Percentiles rank a stretch among this genome's conserved stretches.
Evolutionary conservation across 306 rosid genomes (phyloP).

Genomic region (Medicago arabica): DNA sequence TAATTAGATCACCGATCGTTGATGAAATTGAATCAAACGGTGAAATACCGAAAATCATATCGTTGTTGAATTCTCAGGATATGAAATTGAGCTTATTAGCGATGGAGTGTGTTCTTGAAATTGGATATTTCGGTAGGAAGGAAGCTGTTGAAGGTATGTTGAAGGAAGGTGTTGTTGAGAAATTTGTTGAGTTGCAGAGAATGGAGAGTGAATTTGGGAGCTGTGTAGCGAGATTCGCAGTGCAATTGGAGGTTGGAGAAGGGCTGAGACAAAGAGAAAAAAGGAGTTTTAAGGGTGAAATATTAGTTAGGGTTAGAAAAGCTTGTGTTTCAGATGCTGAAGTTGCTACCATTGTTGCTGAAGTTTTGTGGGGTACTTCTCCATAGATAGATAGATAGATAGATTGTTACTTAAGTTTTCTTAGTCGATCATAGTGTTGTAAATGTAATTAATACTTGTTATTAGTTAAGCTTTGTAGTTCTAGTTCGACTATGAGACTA

Average conservation of each 20-base stretch:
- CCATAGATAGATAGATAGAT: slow-evolving; percentile 31
- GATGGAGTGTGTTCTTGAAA: slow-evolving; percentile 70
- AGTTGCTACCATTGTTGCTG: slow-evolving; percentile 81
- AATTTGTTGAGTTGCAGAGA: slow-evolving; percentile 76
- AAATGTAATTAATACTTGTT: not conserved
- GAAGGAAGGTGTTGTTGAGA: slow-evolving; percentile 66
- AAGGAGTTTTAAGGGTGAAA: slow-evolving; percentile 74
- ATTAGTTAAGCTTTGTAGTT: too few species aligned
- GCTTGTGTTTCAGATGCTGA: slow-evolving; percentile 84
- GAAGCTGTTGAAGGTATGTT: slow-evolving; percentile 88
- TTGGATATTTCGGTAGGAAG: slow-evolving; percentile 88
- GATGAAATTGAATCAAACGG: slow-evolving; percentile 81
- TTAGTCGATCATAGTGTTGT: not conserved
- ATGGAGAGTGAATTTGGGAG: slow-evolving; percentile 76
- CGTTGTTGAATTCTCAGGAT: slow-evolving; percentile 48
- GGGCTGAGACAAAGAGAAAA: slow-evolving; percentile 90
- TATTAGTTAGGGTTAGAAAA: slow-evolving; percentile 63
- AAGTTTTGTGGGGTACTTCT: slow-evolving; percentile 86
- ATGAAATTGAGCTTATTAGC: slow-evolving; percentile 52
- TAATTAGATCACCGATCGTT: slow-evolving; percentile 79
- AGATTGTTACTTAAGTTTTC: not conserved
- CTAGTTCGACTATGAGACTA: too few species aligned
- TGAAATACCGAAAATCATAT: slow-evolving; percentile 59
- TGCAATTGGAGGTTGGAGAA: slow-evolving; percentile 91
- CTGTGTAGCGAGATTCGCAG: slow-evolving; percentile 83